Percentiles rank a stretch among this genome's conserved stretches.
Evolutionary conservation across 2,329 filamentous ascomycete genomes (phyloP).

Genomic region (Fusarium tjaetaba): DNA sequence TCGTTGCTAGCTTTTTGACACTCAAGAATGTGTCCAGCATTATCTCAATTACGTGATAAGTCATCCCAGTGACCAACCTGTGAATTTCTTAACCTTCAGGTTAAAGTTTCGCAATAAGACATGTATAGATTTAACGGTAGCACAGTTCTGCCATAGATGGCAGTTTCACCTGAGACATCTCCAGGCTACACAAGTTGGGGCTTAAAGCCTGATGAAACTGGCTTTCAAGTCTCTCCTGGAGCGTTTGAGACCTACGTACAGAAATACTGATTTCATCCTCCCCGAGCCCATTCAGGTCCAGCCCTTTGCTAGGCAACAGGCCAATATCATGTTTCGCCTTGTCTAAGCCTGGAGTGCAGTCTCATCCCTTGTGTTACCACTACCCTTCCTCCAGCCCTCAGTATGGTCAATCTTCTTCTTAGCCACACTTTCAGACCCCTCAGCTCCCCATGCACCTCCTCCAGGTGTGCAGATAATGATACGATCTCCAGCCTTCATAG

Average conservation of each 20-base stretch:
- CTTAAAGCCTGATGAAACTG: background rate
- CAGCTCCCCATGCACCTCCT: conserved; percentile 78
- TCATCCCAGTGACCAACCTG: background rate
- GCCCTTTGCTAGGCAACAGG: background rate
- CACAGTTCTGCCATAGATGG: background rate
- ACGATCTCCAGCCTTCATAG: conserved; percentile 79
- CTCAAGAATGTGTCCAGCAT: background rate
- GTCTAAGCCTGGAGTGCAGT: conserved; percentile 64
- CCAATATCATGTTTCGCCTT: background rate
- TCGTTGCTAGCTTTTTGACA: background rate
- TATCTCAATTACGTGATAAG: background rate
- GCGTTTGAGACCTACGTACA: background rate
- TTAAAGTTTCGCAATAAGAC: conserved; percentile 4
- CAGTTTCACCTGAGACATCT: background rate
- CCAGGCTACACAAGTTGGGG: background rate
- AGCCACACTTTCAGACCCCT: conserved; percentile 65
- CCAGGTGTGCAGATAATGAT: conserved; percentile 83
- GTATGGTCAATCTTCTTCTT: conserved; percentile 64
- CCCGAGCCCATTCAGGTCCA: background rate
- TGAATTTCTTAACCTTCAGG: background rate
- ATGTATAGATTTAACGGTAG: background rate
- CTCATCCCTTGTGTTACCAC: conserved; percentile 66
- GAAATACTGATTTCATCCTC: background rate
- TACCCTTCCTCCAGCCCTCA: conserved; percentile 65
- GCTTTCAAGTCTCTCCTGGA: background rate